phyloP scores from a whole-genome alignment of 176 grass and related monocot species.

The Metroxylon sagu region DNA sequence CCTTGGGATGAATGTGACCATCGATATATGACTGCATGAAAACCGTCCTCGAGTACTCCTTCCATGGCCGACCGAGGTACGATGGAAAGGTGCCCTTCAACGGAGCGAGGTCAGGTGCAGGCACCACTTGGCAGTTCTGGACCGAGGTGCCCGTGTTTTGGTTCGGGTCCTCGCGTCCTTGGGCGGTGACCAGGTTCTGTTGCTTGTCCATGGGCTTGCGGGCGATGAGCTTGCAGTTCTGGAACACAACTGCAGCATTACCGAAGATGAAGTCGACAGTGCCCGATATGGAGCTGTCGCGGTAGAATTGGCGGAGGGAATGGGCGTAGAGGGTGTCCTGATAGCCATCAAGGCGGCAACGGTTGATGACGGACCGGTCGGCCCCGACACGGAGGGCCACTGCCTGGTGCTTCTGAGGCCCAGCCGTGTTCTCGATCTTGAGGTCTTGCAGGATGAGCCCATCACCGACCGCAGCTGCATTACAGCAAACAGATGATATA shows the following conservation, averaged over 20 bases:
- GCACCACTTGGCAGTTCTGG: constrained; percentile 41
- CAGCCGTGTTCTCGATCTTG: constrained; percentile 39
- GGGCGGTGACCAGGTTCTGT: constrained; percentile 50
- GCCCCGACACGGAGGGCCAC: constrained; percentile 57
- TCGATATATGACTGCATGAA: constrained; percentile 37
- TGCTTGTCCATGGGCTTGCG: constrained; percentile 33
- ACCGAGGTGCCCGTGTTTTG: constrained; percentile 51
- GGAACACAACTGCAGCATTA: constrained; percentile 39
- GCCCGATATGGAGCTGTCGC: constrained; percentile 41
- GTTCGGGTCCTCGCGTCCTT: constrained; percentile 59
- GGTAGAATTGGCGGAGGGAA: constrained; percentile 44
- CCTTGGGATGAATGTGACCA: constrained; percentile 28
- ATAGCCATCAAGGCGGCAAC: constrained; percentile 26
- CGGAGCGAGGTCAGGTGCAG: constrained; percentile 33
- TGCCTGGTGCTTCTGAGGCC: constrained; percentile 47
- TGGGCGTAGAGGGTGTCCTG: constrained; percentile 54
- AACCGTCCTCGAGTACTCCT: constrained; percentile 53
- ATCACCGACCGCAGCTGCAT: constrained; percentile 41
- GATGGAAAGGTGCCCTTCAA: constrained; percentile 18
- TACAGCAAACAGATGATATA: no score
- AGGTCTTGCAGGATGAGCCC: constrained; percentile 48
- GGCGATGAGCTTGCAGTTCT: constrained; percentile 38
- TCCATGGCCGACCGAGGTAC: constrained; percentile 56
- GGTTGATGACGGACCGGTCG: constrained; percentile 41
- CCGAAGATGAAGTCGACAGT: constrained; percentile 67